phyloP scores from a whole-genome alignment of 305 asterid genomes.

The Fraxinus dipetala region DNA sequence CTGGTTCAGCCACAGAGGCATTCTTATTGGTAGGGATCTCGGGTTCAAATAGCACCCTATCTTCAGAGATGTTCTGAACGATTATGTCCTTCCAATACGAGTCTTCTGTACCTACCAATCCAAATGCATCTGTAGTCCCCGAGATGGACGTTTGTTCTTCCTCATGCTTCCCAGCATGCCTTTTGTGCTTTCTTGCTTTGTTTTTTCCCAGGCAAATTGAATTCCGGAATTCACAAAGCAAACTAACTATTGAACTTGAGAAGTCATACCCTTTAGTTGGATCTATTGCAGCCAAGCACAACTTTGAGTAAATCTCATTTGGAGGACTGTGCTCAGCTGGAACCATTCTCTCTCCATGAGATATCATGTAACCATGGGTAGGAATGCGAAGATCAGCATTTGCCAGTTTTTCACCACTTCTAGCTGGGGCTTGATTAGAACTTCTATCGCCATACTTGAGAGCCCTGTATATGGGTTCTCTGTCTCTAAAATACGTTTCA shows the following conservation, averaged over 20 bases:
- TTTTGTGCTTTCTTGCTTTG: conserved; percentile 8
- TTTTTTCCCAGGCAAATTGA: conserved; percentile 31
- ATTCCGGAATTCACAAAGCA: conserved; percentile 51
- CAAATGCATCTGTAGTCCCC: conserved; percentile 28
- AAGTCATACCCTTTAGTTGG: conserved; percentile 42
- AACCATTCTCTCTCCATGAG: conserved; percentile 26
- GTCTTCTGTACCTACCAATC: conserved; percentile 44
- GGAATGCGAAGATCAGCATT: neutral
- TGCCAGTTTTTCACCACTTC: conserved; percentile 5
- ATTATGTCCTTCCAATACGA: conserved; percentile 68
- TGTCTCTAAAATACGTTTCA: neutral
- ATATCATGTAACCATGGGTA: conserved; percentile 16
- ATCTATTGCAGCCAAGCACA: conserved; percentile 45
- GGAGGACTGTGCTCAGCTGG: conserved; percentile 35
- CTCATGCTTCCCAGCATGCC: conserved; percentile 18
- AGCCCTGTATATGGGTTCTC: neutral
- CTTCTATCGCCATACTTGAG: neutral
- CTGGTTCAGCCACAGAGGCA: conserved; percentile 21
- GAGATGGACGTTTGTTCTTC: conserved; percentile 22
- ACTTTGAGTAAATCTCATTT: conserved; percentile 47
- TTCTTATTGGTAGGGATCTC: conserved; percentile 22
- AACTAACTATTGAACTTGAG: conserved; percentile 32
- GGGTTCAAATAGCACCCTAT: conserved; percentile 32
- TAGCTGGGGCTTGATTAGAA: neutral
- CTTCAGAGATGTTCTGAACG: conserved; percentile 41